phyloP scores from a whole-genome alignment of 371 early-diverging fungal species.

The Dinochytrium kinnereticum region DNA sequence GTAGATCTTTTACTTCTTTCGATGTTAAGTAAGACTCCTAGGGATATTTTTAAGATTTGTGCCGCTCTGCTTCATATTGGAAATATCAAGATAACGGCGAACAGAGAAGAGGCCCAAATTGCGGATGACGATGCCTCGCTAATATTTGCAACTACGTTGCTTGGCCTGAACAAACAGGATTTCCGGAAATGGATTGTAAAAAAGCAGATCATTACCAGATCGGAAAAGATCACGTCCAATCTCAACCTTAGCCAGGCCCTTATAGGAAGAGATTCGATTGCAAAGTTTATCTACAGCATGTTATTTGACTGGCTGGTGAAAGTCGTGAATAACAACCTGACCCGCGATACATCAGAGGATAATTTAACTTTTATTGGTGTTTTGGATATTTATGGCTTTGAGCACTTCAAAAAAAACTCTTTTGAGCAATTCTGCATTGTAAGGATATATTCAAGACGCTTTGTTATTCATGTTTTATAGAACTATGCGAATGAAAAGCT shows the following conservation, averaged over 20 bases:
- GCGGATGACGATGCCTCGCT: constrained; percentile 74
- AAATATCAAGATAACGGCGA: constrained; percentile 81
- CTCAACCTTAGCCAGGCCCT: constrained; percentile 77
- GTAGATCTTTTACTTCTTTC: constrained; percentile 35
- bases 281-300: constrained; percentile 92
- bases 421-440: constrained; percentile 51
- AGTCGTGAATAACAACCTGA: constrained; percentile 80
- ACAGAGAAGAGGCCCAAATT: constrained; percentile 67
- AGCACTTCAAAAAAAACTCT: constrained; percentile 57
- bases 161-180: constrained; percentile 74
- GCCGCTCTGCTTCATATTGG: constrained; percentile 91
- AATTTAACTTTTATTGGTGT: constrained; percentile 49
- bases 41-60: constrained; percentile 80
- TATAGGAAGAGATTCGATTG: constrained; percentile 88
- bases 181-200: constrained; percentile 88
- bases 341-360: constrained; percentile 56
- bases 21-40: neutral
- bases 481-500: constrained; percentile 73
- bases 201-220: constrained; percentile 83
- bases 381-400: constrained; percentile 75
- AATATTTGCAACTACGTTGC: constrained; percentile 64
- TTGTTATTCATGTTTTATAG: constrained; percentile 30
- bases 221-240: constrained; percentile 78
- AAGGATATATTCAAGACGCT: neutral
- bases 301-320: constrained; percentile 94